A percentile compares a stretch with the other conserved stretches of the same genome.
phyloP scores from a whole-genome alignment of 2,329 filamentous ascomycete species.

The Cytospora paraplurivora region DNA sequence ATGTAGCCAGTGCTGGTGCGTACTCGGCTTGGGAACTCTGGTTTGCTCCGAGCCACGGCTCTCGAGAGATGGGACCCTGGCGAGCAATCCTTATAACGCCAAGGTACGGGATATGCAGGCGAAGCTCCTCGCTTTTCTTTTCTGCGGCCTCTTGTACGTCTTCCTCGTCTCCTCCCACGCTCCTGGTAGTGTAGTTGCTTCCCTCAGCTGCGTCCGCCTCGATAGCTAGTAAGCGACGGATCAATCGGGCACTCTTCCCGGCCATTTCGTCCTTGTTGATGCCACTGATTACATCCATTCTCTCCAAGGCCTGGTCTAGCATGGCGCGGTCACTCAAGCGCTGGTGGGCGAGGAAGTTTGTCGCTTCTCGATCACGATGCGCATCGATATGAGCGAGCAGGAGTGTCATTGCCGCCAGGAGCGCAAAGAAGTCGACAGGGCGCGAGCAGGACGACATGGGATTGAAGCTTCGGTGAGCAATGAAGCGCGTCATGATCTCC shows the following conservation, averaged over 20 bases:
- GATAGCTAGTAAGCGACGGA: no score
- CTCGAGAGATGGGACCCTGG: not conserved
- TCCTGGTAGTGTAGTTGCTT: no score
- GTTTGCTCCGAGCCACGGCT: not conserved
- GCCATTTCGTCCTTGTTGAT: no score
- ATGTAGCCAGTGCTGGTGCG: not conserved
- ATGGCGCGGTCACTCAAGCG: not conserved
- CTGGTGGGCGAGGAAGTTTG: no score
- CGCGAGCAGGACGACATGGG: not conserved
- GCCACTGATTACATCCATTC: not conserved
- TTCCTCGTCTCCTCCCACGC: no score
- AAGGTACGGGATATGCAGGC: slow-evolving; percentile 1
- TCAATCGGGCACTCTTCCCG: no score
- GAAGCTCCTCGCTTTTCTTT: not conserved
- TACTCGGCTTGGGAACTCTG: not conserved
- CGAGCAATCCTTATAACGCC: not conserved
- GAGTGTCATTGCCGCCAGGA: slow-evolving; percentile 1
- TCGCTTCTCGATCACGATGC: not conserved
- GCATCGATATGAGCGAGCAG: not conserved
- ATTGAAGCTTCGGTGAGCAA: slow-evolving; percentile 1
- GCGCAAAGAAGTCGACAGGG: not conserved
- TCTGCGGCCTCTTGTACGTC: not conserved
- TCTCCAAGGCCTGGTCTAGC: not conserved
- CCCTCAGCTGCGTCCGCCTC: no score
- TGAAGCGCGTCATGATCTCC: not conserved